Conservation (phyloP, 257 asterid species). For the Nicotiana undulata region DNA sequence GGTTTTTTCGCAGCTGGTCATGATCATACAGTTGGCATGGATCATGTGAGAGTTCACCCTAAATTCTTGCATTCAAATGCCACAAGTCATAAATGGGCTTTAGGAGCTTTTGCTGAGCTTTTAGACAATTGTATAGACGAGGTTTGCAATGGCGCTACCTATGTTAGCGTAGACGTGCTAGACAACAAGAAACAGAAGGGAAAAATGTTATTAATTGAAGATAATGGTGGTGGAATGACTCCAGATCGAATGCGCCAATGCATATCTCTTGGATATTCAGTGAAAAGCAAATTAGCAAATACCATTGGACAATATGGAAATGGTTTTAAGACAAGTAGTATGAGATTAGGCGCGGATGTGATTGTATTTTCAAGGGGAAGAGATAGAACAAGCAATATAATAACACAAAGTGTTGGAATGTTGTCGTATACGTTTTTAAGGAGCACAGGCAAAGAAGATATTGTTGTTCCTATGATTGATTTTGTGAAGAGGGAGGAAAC, state of each 20-base stretch:
- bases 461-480: slow-evolving; percentile 81
- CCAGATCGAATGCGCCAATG: slow-evolving; percentile 92
- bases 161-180: slow-evolving; percentile 51
- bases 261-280: slow-evolving; percentile 97
- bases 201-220: slow-evolving; percentile 65
- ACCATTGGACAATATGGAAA: slow-evolving; percentile 93
- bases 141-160: slow-evolving; percentile 60
- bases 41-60: slow-evolving; percentile 65
- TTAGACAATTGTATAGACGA: slow-evolving; percentile 78
- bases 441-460: slow-evolving; percentile 70
- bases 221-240: slow-evolving; percentile 95
- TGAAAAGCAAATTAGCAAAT: slow-evolving; percentile 68
- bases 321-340: slow-evolving; percentile 82
- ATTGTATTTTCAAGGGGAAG: slow-evolving; percentile 63
- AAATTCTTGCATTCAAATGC: slow-evolving; percentile 86
- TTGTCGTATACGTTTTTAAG: slow-evolving; percentile 60
- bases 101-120: slow-evolving; percentile 94
- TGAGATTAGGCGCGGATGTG: slow-evolving; percentile 95
- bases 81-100: slow-evolving; percentile 86
- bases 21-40: slow-evolving; percentile 42
- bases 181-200: slow-evolving; percentile 32
- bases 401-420: slow-evolving; percentile 69
- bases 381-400: slow-evolving; percentile 37
- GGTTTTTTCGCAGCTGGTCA: background rate
- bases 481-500: slow-evolving; percentile 37